Evolutionary conservation across 2,329 filamentous ascomycete species (phyloP), one percentile per base, ranked within the genome.

Genomic region (Davidsoniella eucalypti): DNA sequence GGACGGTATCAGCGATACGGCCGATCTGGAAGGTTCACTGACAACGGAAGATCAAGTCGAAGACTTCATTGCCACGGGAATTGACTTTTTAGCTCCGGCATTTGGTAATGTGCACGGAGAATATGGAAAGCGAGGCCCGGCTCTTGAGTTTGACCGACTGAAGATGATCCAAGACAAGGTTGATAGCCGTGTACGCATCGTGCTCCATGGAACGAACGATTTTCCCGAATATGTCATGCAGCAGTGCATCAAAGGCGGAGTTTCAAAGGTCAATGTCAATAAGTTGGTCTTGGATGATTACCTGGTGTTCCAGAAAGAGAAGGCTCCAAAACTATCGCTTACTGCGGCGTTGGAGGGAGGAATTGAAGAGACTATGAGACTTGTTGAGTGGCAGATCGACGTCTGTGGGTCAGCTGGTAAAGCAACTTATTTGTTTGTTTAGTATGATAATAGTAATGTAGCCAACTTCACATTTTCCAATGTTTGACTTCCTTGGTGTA

Each of bases 71-170:
- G 71, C 68, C 2, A 82, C 80, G 9, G 82, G 81, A 0, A 82
- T 87, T 58, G 78, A 87, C 58, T 81, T 80, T 66, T 66, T 87
- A 12, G 83, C 83, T 2, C 83, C 82, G 0, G 80, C 80, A 0
- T 84, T 87, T 64, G 82, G 82, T 3, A 87, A 86, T 58, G 78
- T 87, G 42, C 82, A 87, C 63, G 82, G 82, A 5, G 75, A 79
- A 57, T 86, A 87, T 62, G 81, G 81, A 0, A 71, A 76, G 0
- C 64, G 74, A 14, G 82, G 81, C 0, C 75, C 79, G 21, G 67
- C 71, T 60, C 62, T 82, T 16, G 79, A 83, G 58, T 81, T 76
- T 60, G 73, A 65, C 25, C 60, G 66, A 2, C 63, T 76, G 2
- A 60, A 65, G n/a, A 61, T 57, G 16, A 69, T 61, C 21, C 14